Conservation (phyloP, 2,329 filamentous ascomycete species). For the Neopestalotiopsis sp. region DNA sequence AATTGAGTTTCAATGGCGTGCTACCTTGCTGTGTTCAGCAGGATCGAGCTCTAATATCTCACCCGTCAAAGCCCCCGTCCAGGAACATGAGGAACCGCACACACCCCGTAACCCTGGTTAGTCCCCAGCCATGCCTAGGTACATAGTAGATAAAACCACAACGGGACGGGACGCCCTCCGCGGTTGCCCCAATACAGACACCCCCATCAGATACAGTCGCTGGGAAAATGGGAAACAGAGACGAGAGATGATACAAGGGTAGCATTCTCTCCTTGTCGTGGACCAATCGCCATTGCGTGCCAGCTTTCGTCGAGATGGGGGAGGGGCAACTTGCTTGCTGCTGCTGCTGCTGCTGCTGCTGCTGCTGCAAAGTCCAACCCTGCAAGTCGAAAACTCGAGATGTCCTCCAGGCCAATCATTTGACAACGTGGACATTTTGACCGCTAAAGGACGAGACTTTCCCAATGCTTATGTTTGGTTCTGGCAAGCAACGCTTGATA, state of each 20-base stretch:
- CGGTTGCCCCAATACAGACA: not conserved
- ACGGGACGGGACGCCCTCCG: conserved; percentile 8
- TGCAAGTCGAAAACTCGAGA: conserved; percentile 5
- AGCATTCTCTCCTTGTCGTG: not conserved
- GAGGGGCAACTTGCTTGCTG: not conserved
- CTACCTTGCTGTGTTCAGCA: not conserved
- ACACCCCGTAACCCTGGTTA: not conserved
- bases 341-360: too few species aligned
- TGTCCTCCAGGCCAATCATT: conserved; percentile 15
- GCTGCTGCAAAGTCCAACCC: not conserved
- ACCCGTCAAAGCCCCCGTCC: not conserved
- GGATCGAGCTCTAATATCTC: not conserved
- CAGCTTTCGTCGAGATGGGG: not conserved
- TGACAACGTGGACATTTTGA: conserved; percentile 12
- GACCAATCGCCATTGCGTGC: conserved; percentile 2
- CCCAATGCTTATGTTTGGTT: not conserved
- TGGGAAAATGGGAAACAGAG: not conserved
- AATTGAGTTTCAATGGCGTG: not conserved
- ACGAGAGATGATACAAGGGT: conserved; percentile 8
- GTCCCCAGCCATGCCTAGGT: not conserved
- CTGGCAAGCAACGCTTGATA: not conserved
- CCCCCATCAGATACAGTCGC: not conserved
- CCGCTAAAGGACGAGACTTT: not conserved
- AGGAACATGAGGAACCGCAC: not conserved
- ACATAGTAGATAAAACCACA: not conserved